Percentiles rank a stretch among this genome's conserved stretches.
Evolutionary conservation across 2,329 filamentous ascomycete genomes (phyloP).

Genomic region (Sclerotinia borealis): DNA sequence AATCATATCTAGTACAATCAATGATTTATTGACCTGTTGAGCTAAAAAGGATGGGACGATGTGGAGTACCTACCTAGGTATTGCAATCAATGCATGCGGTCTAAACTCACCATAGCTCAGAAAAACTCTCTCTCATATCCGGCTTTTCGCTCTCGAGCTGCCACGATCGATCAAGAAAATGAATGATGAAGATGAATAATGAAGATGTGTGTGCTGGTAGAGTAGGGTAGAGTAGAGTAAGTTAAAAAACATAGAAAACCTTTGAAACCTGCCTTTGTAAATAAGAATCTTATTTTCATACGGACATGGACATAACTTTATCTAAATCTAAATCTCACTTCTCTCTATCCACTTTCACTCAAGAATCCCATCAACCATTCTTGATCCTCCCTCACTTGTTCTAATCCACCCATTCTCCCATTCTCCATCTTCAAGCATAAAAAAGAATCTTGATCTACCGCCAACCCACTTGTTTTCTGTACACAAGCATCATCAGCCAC

Average conservation of each 20-base stretch:
- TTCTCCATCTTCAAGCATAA: not conserved
- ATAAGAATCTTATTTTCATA: not conserved
- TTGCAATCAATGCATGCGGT: not conserved
- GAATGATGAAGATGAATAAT: not conserved
- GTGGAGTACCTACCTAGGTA: not conserved
- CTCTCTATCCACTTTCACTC: not conserved
- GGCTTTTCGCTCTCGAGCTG: not conserved
- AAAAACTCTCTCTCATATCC: too few relatives aligned
- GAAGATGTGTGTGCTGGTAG: not conserved
- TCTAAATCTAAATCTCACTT: not conserved
- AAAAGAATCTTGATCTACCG: not conserved
- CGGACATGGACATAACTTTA: not conserved
- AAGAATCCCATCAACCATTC: not conserved
- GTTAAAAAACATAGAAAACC: not conserved
- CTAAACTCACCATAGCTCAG: not conserved
- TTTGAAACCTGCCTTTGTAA: not conserved
- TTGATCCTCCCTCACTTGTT: not conserved
- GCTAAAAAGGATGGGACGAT: too few relatives aligned
- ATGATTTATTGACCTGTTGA: too few relatives aligned
- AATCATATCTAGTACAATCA: too few relatives aligned
- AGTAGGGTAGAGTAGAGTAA: too few relatives aligned
- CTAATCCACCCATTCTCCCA: too few relatives aligned
- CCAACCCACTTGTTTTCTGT: not conserved
- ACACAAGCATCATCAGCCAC: conserved; percentile 1
- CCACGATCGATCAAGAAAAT: not conserved